Evolutionary conservation across 1,139 yeast genomes (phyloP), one percentile per base, ranked within the genome.

Genomic region (Pichia sp.): DNA sequence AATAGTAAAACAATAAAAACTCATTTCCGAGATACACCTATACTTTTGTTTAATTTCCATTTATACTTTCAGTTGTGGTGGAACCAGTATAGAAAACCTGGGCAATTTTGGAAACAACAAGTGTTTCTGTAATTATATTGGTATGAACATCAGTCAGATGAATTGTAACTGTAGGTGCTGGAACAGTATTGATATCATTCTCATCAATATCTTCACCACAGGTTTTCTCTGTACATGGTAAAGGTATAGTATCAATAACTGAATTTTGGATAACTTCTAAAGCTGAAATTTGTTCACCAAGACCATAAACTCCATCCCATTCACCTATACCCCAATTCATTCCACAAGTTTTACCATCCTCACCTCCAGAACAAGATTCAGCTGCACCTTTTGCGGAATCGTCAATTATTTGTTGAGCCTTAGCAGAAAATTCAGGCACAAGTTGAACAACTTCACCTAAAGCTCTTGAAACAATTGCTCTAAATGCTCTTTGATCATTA

Each of bases 261-360:
- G 82, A 68, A 49, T 75, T 79, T 51, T 79, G 84, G 57, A 88
- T 74, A 3, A 76, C 75, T 59, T 86, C 96, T 41, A 88, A 66
- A 0, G 96, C 96, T 35, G 77, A 61, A 81, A 89, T 84, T 61
- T 89, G 96, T 62, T 89, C 96, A 50, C 97, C 97, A 31, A 89
- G 70, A 12, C 97, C 97, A 52, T 74, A 88, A 39, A 52, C 57
- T 2, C 80, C 83, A 61, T 89, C 97, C 83, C 88, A 89, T 11
- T 73, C 73, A 37, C 63, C 68, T 17, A 62, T 54, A 34, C 73
- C 64, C 97, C 97, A 89, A 56, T 81, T 72, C 44, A 77, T 59
- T 34, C 96, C 96, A 67, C 97, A 89, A 0, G 96, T 88, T 54
- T 81, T 83, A n/a, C 89, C 89, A 64, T 88, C 96, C 2, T 64